Percentiles rank a stretch among this genome's conserved stretches.
Evolutionary conservation across 2,329 filamentous ascomycete genomes (phyloP).

Genomic region (Coniella vitis): DNA sequence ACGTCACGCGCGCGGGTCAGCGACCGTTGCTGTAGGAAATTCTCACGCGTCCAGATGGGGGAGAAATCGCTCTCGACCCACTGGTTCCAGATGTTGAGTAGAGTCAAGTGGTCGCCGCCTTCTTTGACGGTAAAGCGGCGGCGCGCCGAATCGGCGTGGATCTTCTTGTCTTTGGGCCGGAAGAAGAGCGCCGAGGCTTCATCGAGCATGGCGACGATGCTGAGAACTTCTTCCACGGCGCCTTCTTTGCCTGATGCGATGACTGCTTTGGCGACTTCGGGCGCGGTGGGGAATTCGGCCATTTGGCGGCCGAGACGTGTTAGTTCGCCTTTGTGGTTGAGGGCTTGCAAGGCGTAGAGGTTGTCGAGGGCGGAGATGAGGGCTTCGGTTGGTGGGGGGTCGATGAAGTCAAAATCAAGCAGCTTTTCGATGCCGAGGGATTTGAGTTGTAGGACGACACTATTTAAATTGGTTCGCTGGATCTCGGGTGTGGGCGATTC

Average conservation of each 20-base stretch:
- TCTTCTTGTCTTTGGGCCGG: constrained; percentile 93
- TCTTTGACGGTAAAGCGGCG: constrained; percentile 85
- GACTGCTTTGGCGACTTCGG: constrained; percentile 84
- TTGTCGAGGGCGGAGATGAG: constrained; percentile 85
- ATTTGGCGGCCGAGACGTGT: constrained; percentile 90
- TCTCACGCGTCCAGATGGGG: constrained; percentile 81
- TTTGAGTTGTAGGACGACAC: constrained; percentile 79
- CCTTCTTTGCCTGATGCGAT: constrained; percentile 82
- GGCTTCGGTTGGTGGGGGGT: constrained; percentile 82
- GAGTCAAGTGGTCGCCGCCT: constrained; percentile 80
- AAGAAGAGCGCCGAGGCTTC: constrained; percentile 89
- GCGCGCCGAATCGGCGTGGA: constrained; percentile 86
- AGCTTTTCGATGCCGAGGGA: constrained; percentile 88
- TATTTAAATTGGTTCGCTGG: constrained; percentile 79
- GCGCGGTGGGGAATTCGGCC: constrained; percentile 90
- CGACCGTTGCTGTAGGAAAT: constrained; percentile 88
- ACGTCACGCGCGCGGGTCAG: constrained; percentile 85
- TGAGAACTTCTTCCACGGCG: constrained; percentile 90
- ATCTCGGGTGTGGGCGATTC: constrained; percentile 91
- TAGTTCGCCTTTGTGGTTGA: constrained; percentile 82
- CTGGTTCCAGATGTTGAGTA: constrained; percentile 91
- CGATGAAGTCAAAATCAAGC: constrained; percentile 93
- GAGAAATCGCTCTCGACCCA: constrained; percentile 91
- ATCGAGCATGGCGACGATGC: constrained; percentile 88
- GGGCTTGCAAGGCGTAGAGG: constrained; percentile 80